Base-by-base conservation (phyloP, 2,329 filamentous ascomycete species). In the Apiospora sp. region DNA sequence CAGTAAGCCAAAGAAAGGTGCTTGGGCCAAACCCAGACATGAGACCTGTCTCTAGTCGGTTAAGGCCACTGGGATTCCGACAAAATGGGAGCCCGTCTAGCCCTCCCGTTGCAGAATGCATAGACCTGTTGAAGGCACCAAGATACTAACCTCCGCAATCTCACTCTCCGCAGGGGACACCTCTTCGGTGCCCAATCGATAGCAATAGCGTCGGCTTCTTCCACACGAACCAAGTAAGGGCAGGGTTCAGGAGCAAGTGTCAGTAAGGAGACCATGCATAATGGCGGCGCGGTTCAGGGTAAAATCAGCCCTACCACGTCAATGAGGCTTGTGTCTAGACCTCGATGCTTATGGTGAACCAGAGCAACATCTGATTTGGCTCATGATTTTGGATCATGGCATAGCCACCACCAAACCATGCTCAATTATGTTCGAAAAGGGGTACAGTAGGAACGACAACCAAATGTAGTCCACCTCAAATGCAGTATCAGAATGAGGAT, bases 171-270 rank as follows among this genome's bases (percentile, higher is more conserved):
- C 58, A 64, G 37, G 58, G 54, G 58, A 24, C 34, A 41, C 13
- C 58, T 64, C 58, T 13, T 41, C 58, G 34, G 58, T 41, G 58
- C 58, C 58, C 58, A 64, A 64, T 64, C 58, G 19, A 64, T 64
- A 41, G 58, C 19, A 37, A n/a, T 22, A 64, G 58, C 58, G 22
- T n/a, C 19, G 58, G 8, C 58, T 64, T 64, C 34, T 34, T 64
- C 58, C 58, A n/a, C 58, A 64, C 19, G 41, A 41, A n/a, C 30
- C 34, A 41, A 37, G 58, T 41, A 41, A 22, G 58, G 58, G 58
- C 30, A 22, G 34, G 54, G 54, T 61, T 37, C 54, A 22, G 34
- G 34, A 61, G 54, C 54, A 37, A 61, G 54, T 61, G 58, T 64
- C 34, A 64, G 58, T 64, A 64, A 22, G 34, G 58, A 64, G 58